Evolutionary conservation across 805 yeast species (phyloP), one percentile per base, ranked within the genome.

Genomic region (Suhomyces vadensis): DNA sequence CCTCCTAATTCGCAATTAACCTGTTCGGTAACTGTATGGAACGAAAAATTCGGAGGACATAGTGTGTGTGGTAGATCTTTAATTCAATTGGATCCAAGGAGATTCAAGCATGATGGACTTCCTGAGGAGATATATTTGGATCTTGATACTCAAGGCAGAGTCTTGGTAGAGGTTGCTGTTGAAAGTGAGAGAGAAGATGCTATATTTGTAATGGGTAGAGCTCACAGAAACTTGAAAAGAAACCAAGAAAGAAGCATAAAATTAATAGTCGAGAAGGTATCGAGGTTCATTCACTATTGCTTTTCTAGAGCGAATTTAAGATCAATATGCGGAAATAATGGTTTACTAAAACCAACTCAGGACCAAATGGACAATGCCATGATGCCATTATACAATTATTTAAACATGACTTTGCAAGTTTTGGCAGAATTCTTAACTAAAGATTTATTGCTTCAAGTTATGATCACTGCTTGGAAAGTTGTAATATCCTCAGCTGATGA

Each of bases 171-270:
- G 54, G 71, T 91, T 2, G 82, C 88, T 0, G 79, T 87, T 52
- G 97, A 91, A 57, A 78, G 81, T 41, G 96, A 91, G 54, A 75
- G 82, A 37, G 79, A 78, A 31, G 96, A 91, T 63, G 89, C 95
- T 1, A 65, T 87, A 6, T 92, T 86, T 56, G 85, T 83, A 37
- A 75, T 92, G 63, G 95, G 95, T 1, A 77, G 84, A 50, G 83
- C 92, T 0, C 79, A 83, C 53, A 69, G 92, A 50, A 75, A 82
- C 1, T 67, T 92, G 22, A 65, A 73, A 24, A 74, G 90, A 47
- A 73, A 83, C 1, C 80, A 82, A 58, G 85, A 85, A 42, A 77
- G 87, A 44, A 78, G 85, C 46, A 75, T 86, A 40, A 79, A 82
- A 44, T 60, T 81, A 45, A 78, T 92, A 50, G 94, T 87, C 6